Conservation (phyloP, 768 basidiomycete genomes). For the Megacollybia marginata region DNA sequence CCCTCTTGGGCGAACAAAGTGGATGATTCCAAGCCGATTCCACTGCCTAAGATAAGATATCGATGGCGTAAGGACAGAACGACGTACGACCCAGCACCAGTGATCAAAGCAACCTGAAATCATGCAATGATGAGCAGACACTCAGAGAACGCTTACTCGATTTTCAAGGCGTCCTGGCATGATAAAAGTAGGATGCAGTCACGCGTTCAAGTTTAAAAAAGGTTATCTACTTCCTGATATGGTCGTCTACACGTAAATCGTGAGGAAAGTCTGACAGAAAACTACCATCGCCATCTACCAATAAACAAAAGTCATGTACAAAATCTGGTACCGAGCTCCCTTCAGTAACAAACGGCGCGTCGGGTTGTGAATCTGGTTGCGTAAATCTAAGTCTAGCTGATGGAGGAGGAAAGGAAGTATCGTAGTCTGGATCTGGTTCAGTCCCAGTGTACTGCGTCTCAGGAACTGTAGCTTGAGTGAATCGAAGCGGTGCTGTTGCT, state of each 20-base stretch:
- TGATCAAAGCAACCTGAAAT: slow-evolving; percentile 66
- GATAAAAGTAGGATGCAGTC: slow-evolving; percentile 3
- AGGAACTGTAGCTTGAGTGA: not conserved
- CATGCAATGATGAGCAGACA: slow-evolving; percentile 3
- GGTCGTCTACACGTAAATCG: not conserved
- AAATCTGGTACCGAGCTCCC: no score
- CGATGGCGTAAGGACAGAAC: not conserved
- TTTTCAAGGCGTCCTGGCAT: slow-evolving; percentile 67
- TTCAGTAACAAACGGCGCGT: no score
- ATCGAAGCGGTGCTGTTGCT: not conserved
- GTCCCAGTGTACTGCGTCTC: not conserved
- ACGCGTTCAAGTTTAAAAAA: slow-evolving; percentile 1
- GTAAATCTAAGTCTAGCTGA: no score
- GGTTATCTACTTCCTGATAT: slow-evolving; percentile 8
- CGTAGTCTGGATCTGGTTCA: no score
- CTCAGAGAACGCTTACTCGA: slow-evolving; percentile 34
- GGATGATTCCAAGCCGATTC: slow-evolving; percentile 95
- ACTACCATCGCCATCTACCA: not conserved
- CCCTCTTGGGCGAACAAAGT: slow-evolving; percentile 93
- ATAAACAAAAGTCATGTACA: no score
- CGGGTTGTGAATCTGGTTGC: no score
- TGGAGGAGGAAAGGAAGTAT: no score
- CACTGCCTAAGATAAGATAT: slow-evolving; percentile 38
- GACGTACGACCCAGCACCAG: slow-evolving; percentile 83
- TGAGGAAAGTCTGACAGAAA: not conserved